These are phyloP conservation scores for Aspergillus pseudotamarii DNA, from an alignment of 2,329 filamentous ascomycete species.

Conservation along the genomic window DNA sequence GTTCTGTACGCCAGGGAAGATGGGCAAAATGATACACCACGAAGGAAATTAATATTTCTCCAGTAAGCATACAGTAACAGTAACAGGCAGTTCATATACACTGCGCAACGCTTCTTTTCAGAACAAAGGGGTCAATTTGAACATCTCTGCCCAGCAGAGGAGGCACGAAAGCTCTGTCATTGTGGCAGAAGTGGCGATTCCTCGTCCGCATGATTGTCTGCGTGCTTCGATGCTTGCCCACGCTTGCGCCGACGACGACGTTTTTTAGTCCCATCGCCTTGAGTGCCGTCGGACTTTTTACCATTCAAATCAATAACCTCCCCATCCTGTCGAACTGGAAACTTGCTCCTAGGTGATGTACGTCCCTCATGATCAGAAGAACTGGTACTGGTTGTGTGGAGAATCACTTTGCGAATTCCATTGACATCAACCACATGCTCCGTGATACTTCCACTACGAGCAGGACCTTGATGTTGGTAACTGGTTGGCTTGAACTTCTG, in stretches of 20 bases:
- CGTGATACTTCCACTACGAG: conserved; percentile 75
- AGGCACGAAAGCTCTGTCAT: conserved; percentile 4
- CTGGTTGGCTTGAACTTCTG: conserved; percentile 25
- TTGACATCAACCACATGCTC: conserved; percentile 75
- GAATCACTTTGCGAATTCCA: conserved; percentile 74
- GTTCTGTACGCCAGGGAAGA: background rate
- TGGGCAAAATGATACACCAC: background rate
- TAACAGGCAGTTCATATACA: background rate
- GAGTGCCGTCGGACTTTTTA: conserved; percentile 2
- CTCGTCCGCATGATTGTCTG: conserved; percentile 11
- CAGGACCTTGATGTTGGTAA: conserved; percentile 51
- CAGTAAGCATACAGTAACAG: conserved; percentile 1
- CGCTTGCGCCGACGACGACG: conserved; percentile 29
- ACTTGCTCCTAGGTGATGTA: conserved; percentile 10
- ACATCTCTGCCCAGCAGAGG: conserved; percentile 25
- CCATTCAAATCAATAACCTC: conserved; percentile 17
- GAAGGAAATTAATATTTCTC: background rate
- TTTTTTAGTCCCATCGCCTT: conserved; percentile 23
- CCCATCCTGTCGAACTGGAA: conserved; percentile 17
- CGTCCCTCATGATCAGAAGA: conserved; percentile 43
- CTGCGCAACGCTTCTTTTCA: background rate
- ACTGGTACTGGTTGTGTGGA: conserved; percentile 67
- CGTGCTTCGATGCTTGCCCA: conserved; percentile 14
- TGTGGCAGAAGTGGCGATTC: conserved; percentile 19
- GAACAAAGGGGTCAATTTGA: background rate